These are phyloP conservation scores for Pestalotiopsis sp. DNA, from an alignment of 2,329 filamentous ascomycete genomes.

Conservation along the genomic window DNA sequence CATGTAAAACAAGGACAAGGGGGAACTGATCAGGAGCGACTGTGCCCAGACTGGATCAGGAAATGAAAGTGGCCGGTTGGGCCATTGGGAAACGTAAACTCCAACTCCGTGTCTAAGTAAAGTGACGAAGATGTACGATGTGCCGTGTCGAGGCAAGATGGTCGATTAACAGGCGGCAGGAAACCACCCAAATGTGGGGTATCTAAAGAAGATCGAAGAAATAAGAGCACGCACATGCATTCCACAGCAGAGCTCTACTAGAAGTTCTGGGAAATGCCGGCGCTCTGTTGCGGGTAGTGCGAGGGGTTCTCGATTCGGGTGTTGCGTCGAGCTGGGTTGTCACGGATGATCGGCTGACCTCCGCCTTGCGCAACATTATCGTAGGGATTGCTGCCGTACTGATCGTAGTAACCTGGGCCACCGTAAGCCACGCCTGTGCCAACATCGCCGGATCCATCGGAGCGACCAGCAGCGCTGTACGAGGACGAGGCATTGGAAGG, in stretches of 20 bases:
- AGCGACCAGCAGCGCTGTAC: slow-evolving; percentile 82
- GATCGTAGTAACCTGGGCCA: slow-evolving; percentile 57
- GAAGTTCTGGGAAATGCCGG: slow-evolving; percentile 97
- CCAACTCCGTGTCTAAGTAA: slow-evolving; percentile 1
- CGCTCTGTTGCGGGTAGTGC: slow-evolving; percentile 89
- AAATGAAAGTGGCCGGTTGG: neutral
- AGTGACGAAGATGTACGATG: slow-evolving; percentile 3
- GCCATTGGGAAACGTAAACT: neutral
- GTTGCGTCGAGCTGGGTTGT: slow-evolving; percentile 89
- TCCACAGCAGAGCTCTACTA: slow-evolving; percentile 44
- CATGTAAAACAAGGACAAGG: neutral
- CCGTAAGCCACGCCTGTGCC: slow-evolving; percentile 50
- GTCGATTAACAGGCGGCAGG: slow-evolving; percentile 1
- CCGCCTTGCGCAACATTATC: slow-evolving; percentile 43
- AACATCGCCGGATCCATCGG: slow-evolving; percentile 65
- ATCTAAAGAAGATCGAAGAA: slow-evolving; percentile 3
- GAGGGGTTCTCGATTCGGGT: slow-evolving; percentile 91
- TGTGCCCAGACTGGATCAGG: neutral
- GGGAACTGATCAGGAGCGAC: neutral
- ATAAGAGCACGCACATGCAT: neutral
- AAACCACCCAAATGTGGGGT: slow-evolving; percentile 3
- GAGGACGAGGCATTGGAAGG: slow-evolving; percentile 95
- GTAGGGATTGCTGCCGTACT: slow-evolving; percentile 63
- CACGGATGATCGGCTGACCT: slow-evolving; percentile 82
- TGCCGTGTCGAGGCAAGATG: neutral